A percentile compares a stretch with the other conserved stretches of the same genome.
Conservation (phyloP, 768 basidiomycete species). For the Cubamyces lactineus region DNA sequence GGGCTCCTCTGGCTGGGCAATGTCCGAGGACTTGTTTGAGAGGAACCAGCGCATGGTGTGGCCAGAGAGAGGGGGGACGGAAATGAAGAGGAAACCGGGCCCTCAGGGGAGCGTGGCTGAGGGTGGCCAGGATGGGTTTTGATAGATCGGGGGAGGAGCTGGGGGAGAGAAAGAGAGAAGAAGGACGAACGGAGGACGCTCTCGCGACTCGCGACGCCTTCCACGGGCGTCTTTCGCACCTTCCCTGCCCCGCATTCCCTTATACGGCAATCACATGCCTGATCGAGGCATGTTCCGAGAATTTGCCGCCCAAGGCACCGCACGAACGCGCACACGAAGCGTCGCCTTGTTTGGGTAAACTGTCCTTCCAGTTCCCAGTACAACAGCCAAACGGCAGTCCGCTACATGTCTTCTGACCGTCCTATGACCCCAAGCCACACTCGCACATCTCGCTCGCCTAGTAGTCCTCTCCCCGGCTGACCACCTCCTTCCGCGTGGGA, state of each 20-base stretch:
- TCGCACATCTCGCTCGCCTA: slow-evolving; percentile 34
- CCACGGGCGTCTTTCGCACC: not conserved
- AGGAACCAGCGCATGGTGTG: slow-evolving; percentile 18
- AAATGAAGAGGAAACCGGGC: not conserved
- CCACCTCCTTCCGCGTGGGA: slow-evolving; percentile 83
- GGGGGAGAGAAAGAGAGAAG: slow-evolving; percentile 21
- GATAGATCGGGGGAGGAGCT: not conserved
- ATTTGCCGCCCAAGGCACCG: slow-evolving; percentile 1
- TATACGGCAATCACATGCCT: slow-evolving; percentile 20
- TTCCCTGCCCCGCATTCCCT: slow-evolving; percentile 1
- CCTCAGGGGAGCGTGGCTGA: not conserved
- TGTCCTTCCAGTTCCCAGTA: slow-evolving; percentile 13
- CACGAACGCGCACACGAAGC: slow-evolving; percentile 3
- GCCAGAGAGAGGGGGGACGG: not conserved
- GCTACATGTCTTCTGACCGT: slow-evolving; percentile 15
- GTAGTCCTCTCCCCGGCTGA: slow-evolving; percentile 85
- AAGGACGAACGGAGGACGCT: slow-evolving; percentile 19
- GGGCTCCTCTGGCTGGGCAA: slow-evolving; percentile 11
- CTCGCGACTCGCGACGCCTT: not conserved
- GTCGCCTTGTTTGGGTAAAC: slow-evolving; percentile 15
- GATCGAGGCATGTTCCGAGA: slow-evolving; percentile 12
- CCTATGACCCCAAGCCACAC: slow-evolving; percentile 10
- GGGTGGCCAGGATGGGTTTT: slow-evolving; percentile 5
- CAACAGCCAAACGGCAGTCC: slow-evolving; percentile 2
- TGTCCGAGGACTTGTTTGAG: slow-evolving; percentile 6